Base-by-base conservation (phyloP, 495 filamentous ascomycete genomes). In the Annulohypoxylon maeteangense region DNA sequence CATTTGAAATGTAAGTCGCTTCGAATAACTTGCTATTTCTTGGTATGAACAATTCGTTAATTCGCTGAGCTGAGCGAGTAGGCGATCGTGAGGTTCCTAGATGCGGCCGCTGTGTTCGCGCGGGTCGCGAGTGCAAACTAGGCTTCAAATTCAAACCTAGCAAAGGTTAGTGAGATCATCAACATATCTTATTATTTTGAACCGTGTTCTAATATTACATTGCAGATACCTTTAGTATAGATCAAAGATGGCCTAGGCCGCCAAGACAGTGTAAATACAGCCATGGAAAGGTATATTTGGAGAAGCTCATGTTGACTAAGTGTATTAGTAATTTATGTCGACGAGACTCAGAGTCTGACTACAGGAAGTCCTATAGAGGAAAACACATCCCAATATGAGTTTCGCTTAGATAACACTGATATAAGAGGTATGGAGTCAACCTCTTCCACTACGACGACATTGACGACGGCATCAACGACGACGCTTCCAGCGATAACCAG, bases 51-150 rank as follows among this genome's bases (percentile, higher is more conserved):
- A 32, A 44, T 68, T 61, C 51, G 54, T 29, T 12, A 38, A 32
- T 8, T 54, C n/a, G 44, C 45, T 12, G 12, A 7, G 32, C 34
- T 54, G 14, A 40, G 44, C 29, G 42, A 7, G 5, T 70, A 84
- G 82, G 82, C 68, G 82, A 84, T 53, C 79, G 82, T 64, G 74
- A 76, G 10, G 78, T 76, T 45, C 82, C 82, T 20, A 76, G 68
- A 55, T 83, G 82, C 57, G 79, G 80, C 61, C 77, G 81, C 34
- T 84, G 82, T 42, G 71, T 67, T 11, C 74, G 72, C 48, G 74
- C 74, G 22, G 68, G 71, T 51, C 76, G 74, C 68, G 76, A 76
- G 18, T 78, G 76, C 64, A 75, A 65, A 47, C 23, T 78, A 4
- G 65, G 70, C 58, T 78, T 78, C 65, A 75, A 75, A 32, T 78